Base-by-base conservation (phyloP, 805 yeast genomes). In the Barnettozyma pratensis region DNA sequence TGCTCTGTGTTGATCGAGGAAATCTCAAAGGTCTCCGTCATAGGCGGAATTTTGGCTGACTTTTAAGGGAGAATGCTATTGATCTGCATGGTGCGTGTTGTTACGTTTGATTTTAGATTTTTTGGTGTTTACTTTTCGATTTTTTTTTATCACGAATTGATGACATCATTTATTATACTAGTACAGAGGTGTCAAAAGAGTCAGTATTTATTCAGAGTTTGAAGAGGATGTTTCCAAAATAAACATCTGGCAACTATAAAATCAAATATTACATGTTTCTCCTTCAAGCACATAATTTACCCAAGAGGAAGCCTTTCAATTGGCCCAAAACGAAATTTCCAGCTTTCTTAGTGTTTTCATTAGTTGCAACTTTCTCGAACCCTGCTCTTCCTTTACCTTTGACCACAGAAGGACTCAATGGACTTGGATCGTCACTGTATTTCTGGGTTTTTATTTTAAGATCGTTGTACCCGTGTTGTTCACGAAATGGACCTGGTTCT, bases 281-380 rank as follows among this genome's bases (percentile, higher is more conserved):
- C 25, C 11, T 12, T 36, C 19, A 36, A 7, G 38, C 38, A 36
- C 35, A 12, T 8, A 30, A 35, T 14, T 25, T 42, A 4, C 45
- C 34, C 40, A 42, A 26, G 8, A 47, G 12, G 26, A 52, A 45
- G 25, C 46, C 47, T 40, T 48, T 52, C 43, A 52, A 32, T 19
- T 52, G 52, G 7, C 45, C 47, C 35, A 52, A 36, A 5, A 60
- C 7, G 44, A 60, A 57, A 14, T 46, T 41, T 14, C 62, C 64
- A 41, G 51, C 64, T 41, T 54, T 60, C 50, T 57, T 60, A 2
- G 64, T 57, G 12, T 57, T 59, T 3, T 59, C 61, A 40, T 54
- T 49, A 34, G 50, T 54, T 6, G 57, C 49, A 29, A 56, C 50
- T 39, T 52, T 57, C 38, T 57, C 60, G 30, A 53, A 48, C 6